phyloP scores from a whole-genome alignment of 129 eudicot genomes.

The Logfia minima region DNA sequence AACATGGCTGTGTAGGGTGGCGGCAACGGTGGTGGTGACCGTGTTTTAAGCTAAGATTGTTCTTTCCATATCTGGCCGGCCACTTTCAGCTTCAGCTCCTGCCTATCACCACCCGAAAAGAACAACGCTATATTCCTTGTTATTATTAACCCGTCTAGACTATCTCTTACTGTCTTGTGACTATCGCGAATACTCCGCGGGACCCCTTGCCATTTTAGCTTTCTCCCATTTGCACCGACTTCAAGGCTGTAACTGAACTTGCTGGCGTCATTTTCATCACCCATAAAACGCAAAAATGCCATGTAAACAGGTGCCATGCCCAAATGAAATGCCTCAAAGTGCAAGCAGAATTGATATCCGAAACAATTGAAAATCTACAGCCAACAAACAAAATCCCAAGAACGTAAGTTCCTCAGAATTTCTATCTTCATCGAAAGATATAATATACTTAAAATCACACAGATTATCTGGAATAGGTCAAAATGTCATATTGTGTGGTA shows the following conservation, averaged over 20 bases:
- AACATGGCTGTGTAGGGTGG: slow-evolving; percentile 11
- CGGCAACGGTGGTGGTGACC: neutral
- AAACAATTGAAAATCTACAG: slow-evolving; percentile 59
- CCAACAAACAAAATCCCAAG: slow-evolving; percentile 5
- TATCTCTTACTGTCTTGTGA: slow-evolving; percentile 59
- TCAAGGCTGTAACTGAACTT: slow-evolving; percentile 63
- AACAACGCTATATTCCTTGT: slow-evolving; percentile 58
- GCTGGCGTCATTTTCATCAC: slow-evolving; percentile 61
- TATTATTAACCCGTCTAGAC: slow-evolving; percentile 58
- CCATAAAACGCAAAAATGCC: slow-evolving; percentile 73
- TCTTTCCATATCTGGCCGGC: slow-evolving; percentile 75
- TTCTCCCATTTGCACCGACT: slow-evolving; percentile 54
- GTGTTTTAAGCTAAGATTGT: slow-evolving; percentile 23
- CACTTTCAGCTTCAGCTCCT: slow-evolving; percentile 66
- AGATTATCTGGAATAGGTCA: neutral
- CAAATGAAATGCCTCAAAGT: slow-evolving; percentile 65
- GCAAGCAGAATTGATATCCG: slow-evolving; percentile 71
- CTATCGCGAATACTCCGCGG: slow-evolving; percentile 71
- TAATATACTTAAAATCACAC: neutral
- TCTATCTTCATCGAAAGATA: neutral
- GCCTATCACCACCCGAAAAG: slow-evolving; percentile 64
- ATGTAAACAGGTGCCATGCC: slow-evolving; percentile 68
- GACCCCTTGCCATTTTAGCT: slow-evolving; percentile 65
- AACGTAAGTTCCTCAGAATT: neutral
- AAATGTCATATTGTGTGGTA: neutral